A percentile compares a stretch with the other conserved stretches of the same genome.
Evolutionary conservation across 2,329 filamentous ascomycete genomes (phyloP).

Genomic region (Pseudonectria buxi): DNA sequence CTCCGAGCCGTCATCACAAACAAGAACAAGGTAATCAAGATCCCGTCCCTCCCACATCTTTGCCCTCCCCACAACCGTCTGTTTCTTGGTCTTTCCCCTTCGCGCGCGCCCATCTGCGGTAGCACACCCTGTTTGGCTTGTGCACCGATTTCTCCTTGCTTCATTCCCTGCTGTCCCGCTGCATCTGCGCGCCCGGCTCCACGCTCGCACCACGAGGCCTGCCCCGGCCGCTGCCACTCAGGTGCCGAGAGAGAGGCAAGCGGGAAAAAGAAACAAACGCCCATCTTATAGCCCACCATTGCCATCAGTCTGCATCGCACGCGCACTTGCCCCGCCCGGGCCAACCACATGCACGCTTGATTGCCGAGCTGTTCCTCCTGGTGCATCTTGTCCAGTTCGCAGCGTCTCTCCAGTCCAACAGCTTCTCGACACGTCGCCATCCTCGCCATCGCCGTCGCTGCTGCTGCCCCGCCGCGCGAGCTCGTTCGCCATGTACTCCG

Average conservation of each 20-base stretch:
- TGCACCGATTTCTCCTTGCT: background rate
- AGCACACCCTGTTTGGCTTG: background rate
- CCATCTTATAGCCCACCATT: constrained; percentile 18
- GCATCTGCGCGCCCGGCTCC: no score
- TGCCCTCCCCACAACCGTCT: background rate
- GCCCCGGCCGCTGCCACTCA: no score
- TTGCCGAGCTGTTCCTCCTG: constrained; percentile 32
- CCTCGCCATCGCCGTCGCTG: constrained; percentile 25
- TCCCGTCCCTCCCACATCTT: background rate
- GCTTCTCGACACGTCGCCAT: constrained; percentile 57
- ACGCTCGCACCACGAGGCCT: no score
- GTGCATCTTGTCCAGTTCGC: constrained; percentile 34
- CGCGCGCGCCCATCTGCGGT: no score
- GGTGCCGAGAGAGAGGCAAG: no score
- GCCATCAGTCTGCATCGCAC: constrained; percentile 15
- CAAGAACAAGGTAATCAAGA: background rate
- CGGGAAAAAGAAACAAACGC: background rate
- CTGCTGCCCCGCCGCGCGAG: constrained; percentile 18
- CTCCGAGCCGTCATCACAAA: background rate
- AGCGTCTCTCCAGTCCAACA: constrained; percentile 42
- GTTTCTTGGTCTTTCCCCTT: no score
- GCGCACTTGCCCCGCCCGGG: constrained; percentile 27
- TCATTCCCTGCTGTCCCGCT: background rate
- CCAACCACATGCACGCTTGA: constrained; percentile 47
- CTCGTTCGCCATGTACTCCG: constrained; percentile 31